Percentiles rank a stretch among this genome's conserved stretches.
Evolutionary conservation across 2,329 filamentous ascomycete species (phyloP).

Genomic region (Pseudodiploospora longispora): DNA sequence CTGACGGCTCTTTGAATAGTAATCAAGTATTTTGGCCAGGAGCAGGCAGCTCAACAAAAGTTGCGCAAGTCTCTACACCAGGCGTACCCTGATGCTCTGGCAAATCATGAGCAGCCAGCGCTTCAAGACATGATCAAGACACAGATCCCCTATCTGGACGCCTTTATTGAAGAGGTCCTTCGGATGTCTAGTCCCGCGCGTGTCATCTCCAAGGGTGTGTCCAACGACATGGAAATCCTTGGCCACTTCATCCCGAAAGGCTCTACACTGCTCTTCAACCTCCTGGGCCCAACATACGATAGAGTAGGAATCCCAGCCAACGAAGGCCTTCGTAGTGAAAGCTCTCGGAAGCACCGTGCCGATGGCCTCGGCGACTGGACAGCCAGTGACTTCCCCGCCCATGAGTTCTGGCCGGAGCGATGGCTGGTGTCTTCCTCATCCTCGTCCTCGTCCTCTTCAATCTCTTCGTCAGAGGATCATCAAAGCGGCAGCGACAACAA

Average conservation of each 20-base stretch:
- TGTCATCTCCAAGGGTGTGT: constrained; percentile 21
- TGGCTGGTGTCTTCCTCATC: constrained; percentile 19
- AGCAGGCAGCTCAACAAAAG: constrained; percentile 14
- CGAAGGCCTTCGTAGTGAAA: constrained; percentile 16
- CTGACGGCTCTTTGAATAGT: constrained; percentile 1
- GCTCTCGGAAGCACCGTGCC: constrained; percentile 11
- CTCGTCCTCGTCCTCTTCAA: too few relatives aligned
- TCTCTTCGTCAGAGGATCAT: too few relatives aligned
- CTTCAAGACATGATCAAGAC: constrained; percentile 19
- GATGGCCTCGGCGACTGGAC: constrained; percentile 11
- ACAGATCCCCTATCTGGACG: constrained; percentile 27
- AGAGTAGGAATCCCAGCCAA: constrained; percentile 10
- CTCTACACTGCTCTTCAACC: constrained; percentile 20
- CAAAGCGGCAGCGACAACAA: neutral
- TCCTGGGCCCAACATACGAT: constrained; percentile 16
- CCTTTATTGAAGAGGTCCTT: constrained; percentile 27
- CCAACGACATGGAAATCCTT: constrained; percentile 23
- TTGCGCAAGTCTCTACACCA: constrained; percentile 18
- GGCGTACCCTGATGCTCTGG: constrained; percentile 13
- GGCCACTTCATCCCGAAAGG: constrained; percentile 26
- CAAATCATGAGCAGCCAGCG: constrained; percentile 17
- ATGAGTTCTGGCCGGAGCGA: constrained; percentile 26
- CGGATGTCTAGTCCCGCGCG: constrained; percentile 12
- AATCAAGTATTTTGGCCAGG: constrained; percentile 17
- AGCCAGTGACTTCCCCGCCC: too few relatives aligned